Percentiles rank a stretch among this genome's conserved stretches.
phyloP scores from a whole-genome alignment of 139 green algal species.

The Spirogloea muscicola region DNA sequence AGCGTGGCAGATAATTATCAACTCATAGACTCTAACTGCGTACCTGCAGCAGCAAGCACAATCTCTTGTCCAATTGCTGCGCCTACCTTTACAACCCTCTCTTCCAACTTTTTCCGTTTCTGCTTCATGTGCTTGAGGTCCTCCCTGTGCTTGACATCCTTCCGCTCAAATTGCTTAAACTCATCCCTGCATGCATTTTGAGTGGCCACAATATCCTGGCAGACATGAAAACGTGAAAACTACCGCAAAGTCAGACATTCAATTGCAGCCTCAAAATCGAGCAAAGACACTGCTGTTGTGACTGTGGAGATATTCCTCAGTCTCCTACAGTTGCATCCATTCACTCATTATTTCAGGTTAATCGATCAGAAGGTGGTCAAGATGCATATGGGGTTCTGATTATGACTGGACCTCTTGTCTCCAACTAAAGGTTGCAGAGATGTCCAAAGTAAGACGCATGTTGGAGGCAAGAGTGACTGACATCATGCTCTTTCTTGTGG shows the following conservation, averaged over 20 bases:
- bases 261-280: too few species aligned
- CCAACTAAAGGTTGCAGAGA: too few species aligned
- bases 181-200: conserved; percentile 58
- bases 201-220: too few species aligned
- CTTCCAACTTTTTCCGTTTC: conserved; percentile 74
- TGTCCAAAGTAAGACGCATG: not conserved
- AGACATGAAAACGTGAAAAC: too few species aligned
- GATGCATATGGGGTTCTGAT: too few species aligned
- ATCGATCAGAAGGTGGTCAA: too few species aligned
- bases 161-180: conserved; percentile 83
- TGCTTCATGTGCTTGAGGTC: conserved; percentile 83
- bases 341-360: too few species aligned
- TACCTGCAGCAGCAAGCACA: not conserved
- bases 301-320: too few species aligned
- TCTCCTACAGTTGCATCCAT: too few species aligned
- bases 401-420: too few species aligned
- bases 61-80: not conserved
- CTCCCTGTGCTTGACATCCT: conserved; percentile 78
- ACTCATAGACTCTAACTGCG: not conserved
- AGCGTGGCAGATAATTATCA: not conserved
- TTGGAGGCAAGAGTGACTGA: conserved; percentile 2
- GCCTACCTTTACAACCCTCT: conserved; percentile 57
- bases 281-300: too few species aligned
- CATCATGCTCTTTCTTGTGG: conserved; percentile 64
- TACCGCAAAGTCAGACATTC: too few species aligned